These are phyloP conservation scores for Phytophthora europaea DNA, from an alignment of 352 stramenopile species.

Conservation along the genomic window DNA sequence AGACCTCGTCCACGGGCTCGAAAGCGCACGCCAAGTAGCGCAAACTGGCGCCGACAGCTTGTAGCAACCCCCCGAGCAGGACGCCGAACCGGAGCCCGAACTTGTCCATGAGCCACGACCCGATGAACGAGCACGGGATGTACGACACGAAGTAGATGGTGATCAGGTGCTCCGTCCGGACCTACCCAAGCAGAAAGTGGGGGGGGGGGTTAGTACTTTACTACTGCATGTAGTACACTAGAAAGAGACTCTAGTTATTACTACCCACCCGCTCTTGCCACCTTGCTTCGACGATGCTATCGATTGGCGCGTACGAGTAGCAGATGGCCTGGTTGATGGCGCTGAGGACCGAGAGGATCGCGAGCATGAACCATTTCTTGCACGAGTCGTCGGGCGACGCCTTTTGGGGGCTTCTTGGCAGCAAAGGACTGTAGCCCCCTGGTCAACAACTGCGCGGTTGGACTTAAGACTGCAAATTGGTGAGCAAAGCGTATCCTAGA, in stretches of 20 bases:
- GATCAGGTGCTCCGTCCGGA: conserved; percentile 77
- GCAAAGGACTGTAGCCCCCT: not conserved
- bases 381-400: not conserved
- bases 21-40: conserved; percentile 53
- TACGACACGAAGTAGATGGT: conserved; percentile 84
- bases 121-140: conserved; percentile 80
- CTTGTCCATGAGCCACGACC: conserved; percentile 83
- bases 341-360: conserved; percentile 20
- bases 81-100: conserved; percentile 68
- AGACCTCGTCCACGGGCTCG: conserved; percentile 27
- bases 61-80: conserved; percentile 59
- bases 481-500: too few species aligned
- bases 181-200: conserved; percentile 19
- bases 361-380: conserved; percentile 1
- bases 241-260: too few species aligned
- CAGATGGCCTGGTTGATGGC: conserved; percentile 54
- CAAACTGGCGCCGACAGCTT: conserved; percentile 54
- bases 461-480: not conserved
- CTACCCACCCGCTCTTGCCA: conserved; percentile 53
- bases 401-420: not conserved
- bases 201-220: not conserved
- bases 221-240: not conserved
- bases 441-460: not conserved
- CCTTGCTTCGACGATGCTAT: conserved; percentile 55
- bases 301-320: conserved; percentile 77